Base-by-base conservation (phyloP, 495 filamentous ascomycete species). In the Penicillium malachiteum region DNA sequence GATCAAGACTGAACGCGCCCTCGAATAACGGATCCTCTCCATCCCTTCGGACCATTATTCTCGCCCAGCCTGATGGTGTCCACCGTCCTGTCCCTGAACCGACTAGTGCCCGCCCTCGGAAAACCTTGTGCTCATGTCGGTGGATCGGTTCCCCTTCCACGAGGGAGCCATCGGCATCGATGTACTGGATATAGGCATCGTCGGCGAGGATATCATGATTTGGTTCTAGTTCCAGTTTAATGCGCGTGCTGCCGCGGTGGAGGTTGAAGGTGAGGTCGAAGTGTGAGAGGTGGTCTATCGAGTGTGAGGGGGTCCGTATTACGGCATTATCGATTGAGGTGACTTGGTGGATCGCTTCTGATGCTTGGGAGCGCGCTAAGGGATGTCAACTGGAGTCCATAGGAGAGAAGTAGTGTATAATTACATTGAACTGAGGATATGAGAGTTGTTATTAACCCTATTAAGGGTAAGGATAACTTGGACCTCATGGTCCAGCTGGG, bases 161-260 rank as follows among this genome's bases (percentile, higher is more conserved):
- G 17, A 92, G 59, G 6, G 76, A 75, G 31, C 94, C 94, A 66
- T 95, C 83, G 14, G 78, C 67, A 52, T 77, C 82, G 14, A 96
- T 67, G 65, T 92, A 88, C 44, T 84, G 78, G 5, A 98, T 72
- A 43, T 74, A 83, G 2, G 92, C 90, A 64, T 89, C 87, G 2
- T 88, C 84, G 21, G 84, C 79, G 21, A 97, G 76, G 50, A 97
- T 88, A 71, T 97, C 91, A 71, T 96, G 84, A 64, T 97, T 98
- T 26, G 94, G 94, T 68, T 96, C 87, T 35, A 97, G 81, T 46
- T 82, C 79, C 42, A 98, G 81, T 59, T 89, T 90, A 56, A 97
- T 76, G 44, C 82, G 81, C 61, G 91, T 84, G 53, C 77, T 70
- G 40, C 81, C 77, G 57, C 82, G 75, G 60, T 89, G 86, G 40